These are phyloP conservation scores for Halenospora varia DNA, from an alignment of 495 filamentous ascomycete species.

Conservation along the genomic window DNA sequence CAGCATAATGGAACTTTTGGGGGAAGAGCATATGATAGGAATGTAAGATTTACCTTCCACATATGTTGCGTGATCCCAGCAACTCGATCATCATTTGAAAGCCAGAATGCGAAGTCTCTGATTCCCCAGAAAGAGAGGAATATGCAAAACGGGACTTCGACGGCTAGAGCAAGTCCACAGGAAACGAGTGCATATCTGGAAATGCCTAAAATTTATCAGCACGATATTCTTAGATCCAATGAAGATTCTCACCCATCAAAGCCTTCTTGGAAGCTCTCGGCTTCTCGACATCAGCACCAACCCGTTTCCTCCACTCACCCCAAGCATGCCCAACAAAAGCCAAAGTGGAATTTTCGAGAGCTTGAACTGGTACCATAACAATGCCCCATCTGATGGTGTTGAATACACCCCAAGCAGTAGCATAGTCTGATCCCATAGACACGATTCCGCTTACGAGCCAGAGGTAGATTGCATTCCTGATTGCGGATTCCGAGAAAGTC, in stretches of 20 bases:
- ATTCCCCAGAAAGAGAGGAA: conserved; percentile 57
- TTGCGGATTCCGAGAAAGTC: conserved; percentile 59
- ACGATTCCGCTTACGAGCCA: conserved; percentile 69
- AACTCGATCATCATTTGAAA: conserved; percentile 51
- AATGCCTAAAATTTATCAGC: no score
- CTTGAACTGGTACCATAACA: conserved; percentile 69
- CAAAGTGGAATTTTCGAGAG: conserved; percentile 60
- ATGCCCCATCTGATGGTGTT: conserved; percentile 77
- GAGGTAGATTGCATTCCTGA: conserved; percentile 68
- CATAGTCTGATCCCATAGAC: conserved; percentile 56
- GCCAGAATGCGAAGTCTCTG: conserved; percentile 54
- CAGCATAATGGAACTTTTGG: no score
- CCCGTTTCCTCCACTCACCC: conserved; percentile 51
- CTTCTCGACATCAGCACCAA: conserved; percentile 31
- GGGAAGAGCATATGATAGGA: no score
- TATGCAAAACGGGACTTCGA: conserved; percentile 62
- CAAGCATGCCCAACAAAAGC: conserved; percentile 67
- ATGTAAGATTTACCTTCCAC: conserved; percentile 52
- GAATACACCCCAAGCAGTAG: conserved; percentile 73
- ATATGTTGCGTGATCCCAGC: conserved; percentile 60
- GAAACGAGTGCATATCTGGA: conserved; percentile 52
- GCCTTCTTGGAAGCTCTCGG: conserved; percentile 35
- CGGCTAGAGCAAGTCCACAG: conserved; percentile 40
- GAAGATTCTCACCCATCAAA: conserved; percentile 35
- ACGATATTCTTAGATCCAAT: no score